Evolutionary conservation across 1,284 basidiomycete genomes (phyloP), one percentile per base, ranked within the genome.

Genomic region (Ustilago cynodontis): DNA sequence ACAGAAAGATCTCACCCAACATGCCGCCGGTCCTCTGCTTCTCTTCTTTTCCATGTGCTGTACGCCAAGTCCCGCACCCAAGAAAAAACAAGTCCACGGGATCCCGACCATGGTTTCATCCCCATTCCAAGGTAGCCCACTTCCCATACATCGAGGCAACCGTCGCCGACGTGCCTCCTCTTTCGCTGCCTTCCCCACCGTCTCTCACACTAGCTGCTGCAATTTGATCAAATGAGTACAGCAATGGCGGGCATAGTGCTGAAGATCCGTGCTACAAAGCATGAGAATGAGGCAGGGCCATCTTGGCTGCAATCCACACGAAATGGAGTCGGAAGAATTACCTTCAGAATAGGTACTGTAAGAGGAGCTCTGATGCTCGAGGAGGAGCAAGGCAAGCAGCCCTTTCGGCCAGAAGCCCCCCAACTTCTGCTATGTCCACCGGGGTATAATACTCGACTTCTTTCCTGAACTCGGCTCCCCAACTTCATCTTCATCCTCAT

Each of bases 21-120:
- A 43, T 58, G 7, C 63, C 49, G 63, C 56, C 63, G 55, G 41
- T 24, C 51, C 8, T 24, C 22, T 31, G 8, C 47, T 13, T 35
- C 41, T 39, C 13, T 18, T 41, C 11, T 45, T 60, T 31, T 47
- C 61, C 55, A 31, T n/a, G 43, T 33, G 31, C 45, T 26, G 45
- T 49, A 63, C 45, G 61, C 67, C 67, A 64, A 70, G 67, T 37
- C 26, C 52, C 61, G 61, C 18, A 56, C 57, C 37, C 45, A 58
- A 53, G 55, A 47, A 45, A 47, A 31, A 33, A 22, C 41, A 49
- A 18, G 28, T 24, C 56, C 22, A 31, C 49, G 28, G 41, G n/a
- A 29, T 65, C 41, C 56, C 63, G 52, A 58, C 31, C 22, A 7
- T 39, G 14, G 51, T 26, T 22, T 59, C 47, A 39, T 47, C 31